phyloP scores from a whole-genome alignment of 2,329 filamentous ascomycete genomes.

The Ambrosiella xylebori region DNA sequence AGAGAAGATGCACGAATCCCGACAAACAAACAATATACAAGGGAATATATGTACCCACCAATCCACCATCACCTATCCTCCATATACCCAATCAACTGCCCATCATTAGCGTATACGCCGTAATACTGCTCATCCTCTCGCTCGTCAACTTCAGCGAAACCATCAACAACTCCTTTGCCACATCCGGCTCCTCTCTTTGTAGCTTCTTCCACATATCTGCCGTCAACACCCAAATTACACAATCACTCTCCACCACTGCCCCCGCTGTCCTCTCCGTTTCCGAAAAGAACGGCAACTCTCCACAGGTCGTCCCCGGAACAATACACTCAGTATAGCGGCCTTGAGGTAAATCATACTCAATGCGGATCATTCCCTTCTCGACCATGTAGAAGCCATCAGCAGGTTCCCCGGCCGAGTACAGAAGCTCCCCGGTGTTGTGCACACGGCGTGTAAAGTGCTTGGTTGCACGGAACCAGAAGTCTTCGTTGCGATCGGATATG shows the following conservation, averaged over 20 bases:
- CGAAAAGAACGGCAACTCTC: slow-evolving; percentile 90
- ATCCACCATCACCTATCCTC: background rate
- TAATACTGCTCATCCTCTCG: slow-evolving; percentile 67
- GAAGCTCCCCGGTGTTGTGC: slow-evolving; percentile 48
- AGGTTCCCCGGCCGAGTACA: slow-evolving; percentile 62
- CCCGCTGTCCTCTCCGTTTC: slow-evolving; percentile 78
- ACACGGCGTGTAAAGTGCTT: slow-evolving; percentile 58
- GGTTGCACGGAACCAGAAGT: slow-evolving; percentile 79
- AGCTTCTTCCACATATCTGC: slow-evolving; percentile 53
- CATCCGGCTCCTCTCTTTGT: slow-evolving; percentile 54
- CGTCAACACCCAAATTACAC: slow-evolving; percentile 68
- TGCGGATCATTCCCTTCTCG: slow-evolving; percentile 73
- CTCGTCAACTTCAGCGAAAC: slow-evolving; percentile 87
- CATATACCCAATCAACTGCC: slow-evolving; percentile 22
- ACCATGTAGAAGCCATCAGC: slow-evolving; percentile 80
- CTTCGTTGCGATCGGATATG: slow-evolving; percentile 68
- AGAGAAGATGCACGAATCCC: background rate
- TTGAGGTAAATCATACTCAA: slow-evolving; percentile 81
- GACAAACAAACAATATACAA: slow-evolving; percentile 7
- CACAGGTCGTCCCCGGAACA: slow-evolving; percentile 83
- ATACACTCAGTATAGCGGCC: slow-evolving; percentile 82
- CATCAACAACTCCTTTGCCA: slow-evolving; percentile 68
- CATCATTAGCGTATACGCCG: slow-evolving; percentile 35
- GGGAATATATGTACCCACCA: background rate
- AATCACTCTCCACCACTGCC: slow-evolving; percentile 65